Base-by-base conservation (phyloP, 2,329 filamentous ascomycete species). In the Trichoderma asperellum region DNA sequence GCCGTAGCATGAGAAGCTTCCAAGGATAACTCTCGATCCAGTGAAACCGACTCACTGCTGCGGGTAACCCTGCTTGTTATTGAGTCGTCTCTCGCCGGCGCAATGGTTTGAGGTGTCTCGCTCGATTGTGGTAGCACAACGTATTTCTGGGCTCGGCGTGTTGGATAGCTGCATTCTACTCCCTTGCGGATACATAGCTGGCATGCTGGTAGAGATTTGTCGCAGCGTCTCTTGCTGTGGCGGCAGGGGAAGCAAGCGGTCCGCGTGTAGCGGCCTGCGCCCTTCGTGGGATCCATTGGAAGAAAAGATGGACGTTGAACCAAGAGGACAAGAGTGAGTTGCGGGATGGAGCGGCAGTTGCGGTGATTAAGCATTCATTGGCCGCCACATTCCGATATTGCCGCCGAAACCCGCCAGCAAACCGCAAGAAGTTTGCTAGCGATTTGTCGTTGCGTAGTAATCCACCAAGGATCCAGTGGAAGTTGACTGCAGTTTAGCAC, bases 181-280 rank as follows among this genome's bases (percentile, higher is more conserved):
- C 47, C 61, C 8, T 29, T 55, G 1, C 61, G 61, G 2, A 43
- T 64, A 24, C 61, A 64, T n/a, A 64, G 34, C 16, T 43, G 34
- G 27, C 47, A 64, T 11, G 61, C n/a, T 7, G 61, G 60, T 27
- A 62, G 24, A 43, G 61, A 24, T 14, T 40, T 64, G 2, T 64
- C 61, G 61, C 61, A 64, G 18, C 61, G 49, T 40, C 49, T 55
- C 10, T 64, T 64, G 49, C 49, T 56, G 18, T 64, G 61, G 2
- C 47, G 49, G 18, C 47, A 64, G 10, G 61, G 52, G 16, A 55
- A 64, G 49, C 61, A 64, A 11, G 47, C 52, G 16, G 27, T 64
- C 21, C 18, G 14, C 10, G 32, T 32, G 18, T 55, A 32, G 27
- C 14, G 24, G 21, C 24, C 24, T 16, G 2, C 16, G 2, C 5